These are phyloP conservation scores for Solanum appendiculatum DNA, from an alignment of 257 asterid species.

Conservation along the genomic window DNA sequence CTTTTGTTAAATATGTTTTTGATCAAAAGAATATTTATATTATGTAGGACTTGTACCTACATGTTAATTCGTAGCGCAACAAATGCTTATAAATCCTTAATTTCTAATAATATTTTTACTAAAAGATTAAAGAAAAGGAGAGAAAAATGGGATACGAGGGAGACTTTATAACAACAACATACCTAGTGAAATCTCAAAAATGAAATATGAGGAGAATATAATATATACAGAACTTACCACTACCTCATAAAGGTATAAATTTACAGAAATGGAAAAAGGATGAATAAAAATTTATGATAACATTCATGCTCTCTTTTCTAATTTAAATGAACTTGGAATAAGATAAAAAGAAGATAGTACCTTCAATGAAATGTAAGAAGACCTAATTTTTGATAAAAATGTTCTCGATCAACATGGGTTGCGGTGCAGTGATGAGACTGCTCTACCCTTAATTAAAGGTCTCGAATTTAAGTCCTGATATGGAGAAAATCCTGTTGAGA, in stretches of 20 bases:
- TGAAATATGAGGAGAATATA: no score
- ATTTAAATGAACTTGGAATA: not conserved
- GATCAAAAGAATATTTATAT: no score
- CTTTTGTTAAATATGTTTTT: not conserved
- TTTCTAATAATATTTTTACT: not conserved
- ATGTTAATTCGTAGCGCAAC: not conserved
- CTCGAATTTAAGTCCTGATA: not conserved
- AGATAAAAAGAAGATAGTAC: not conserved
- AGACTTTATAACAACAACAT: not conserved
- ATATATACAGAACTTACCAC: no score
- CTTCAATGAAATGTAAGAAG: not conserved
- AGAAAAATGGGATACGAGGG: not conserved
- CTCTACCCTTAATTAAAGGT: no score
- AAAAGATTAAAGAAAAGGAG: not conserved
- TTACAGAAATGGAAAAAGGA: no score
- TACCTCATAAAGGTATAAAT: not conserved
- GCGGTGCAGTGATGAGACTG: fast-evolving
- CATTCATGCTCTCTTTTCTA: not conserved
- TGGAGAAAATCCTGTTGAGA: no score
- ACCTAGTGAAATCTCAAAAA: not conserved
- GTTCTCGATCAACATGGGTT: not conserved
- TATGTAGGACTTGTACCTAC: not conserved
- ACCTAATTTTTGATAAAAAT: no score
- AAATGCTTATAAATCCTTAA: not conserved
- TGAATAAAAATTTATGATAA: not conserved